Evolutionary conservation across 148 eudicot genomes (phyloP).

Genomic region (Cornus florida): DNA sequence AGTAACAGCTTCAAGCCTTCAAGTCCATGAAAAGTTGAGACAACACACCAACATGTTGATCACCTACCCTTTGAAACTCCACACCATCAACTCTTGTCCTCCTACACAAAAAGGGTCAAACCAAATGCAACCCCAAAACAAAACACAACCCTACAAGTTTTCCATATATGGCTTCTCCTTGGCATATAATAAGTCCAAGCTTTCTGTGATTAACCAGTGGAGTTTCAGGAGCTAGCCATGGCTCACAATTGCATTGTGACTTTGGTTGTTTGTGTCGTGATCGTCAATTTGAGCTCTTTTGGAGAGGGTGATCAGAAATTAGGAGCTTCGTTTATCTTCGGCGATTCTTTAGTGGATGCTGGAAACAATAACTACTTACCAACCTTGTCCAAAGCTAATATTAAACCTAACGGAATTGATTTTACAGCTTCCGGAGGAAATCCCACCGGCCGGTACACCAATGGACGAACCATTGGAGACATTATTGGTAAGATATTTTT

Average conservation of each 20-base stretch:
- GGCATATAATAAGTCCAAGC: not conserved
- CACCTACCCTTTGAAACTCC: slow-evolving; percentile 39
- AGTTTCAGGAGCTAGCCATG: slow-evolving; percentile 22
- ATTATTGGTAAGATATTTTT: slow-evolving; percentile 39
- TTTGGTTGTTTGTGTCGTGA: slow-evolving; percentile 16
- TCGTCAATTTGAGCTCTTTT: slow-evolving; percentile 14
- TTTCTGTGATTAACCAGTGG: not conserved
- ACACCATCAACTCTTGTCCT: not conserved
- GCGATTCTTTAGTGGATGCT: slow-evolving; percentile 91
- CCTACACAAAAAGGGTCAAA: slow-evolving; percentile 9
- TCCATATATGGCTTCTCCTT: slow-evolving; percentile 4
- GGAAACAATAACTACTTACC: slow-evolving; percentile 81
- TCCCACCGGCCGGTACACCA: slow-evolving; percentile 87
- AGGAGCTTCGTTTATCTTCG: slow-evolving; percentile 87
- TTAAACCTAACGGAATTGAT: slow-evolving; percentile 84
- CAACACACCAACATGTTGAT: slow-evolving; percentile 31
- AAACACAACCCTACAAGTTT: slow-evolving; percentile 8
- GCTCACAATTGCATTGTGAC: slow-evolving; percentile 2
- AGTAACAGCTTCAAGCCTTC: slow-evolving; percentile 11
- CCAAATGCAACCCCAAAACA: slow-evolving; percentile 13
- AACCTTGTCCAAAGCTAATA: slow-evolving; percentile 72
- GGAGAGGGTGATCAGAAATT: slow-evolving; percentile 24
- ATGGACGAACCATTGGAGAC: slow-evolving; percentile 91
- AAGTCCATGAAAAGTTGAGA: slow-evolving; percentile 17
- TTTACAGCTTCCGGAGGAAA: slow-evolving; percentile 72